Conservation (phyloP, 1,284 basidiomycete genomes). For the Exobasidium cylindrosporum region DNA sequence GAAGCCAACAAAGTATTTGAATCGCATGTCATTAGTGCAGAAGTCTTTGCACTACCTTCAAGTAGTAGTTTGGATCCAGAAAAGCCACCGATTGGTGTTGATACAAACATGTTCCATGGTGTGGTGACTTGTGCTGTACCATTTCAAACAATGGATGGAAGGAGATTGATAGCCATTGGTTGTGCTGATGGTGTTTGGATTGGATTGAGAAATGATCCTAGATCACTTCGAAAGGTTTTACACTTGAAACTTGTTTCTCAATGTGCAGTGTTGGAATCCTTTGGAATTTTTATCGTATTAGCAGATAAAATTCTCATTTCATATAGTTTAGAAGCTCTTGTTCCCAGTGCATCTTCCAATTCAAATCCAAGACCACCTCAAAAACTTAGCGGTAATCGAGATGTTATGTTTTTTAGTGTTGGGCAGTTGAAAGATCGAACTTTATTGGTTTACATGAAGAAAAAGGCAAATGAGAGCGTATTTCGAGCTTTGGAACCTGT, state of each 20-base stretch:
- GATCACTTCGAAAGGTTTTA: slow-evolving; percentile 80
- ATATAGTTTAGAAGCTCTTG: slow-evolving; percentile 91
- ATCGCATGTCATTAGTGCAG: slow-evolving; percentile 48
- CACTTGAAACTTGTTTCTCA: slow-evolving; percentile 87
- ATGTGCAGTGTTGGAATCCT: slow-evolving; percentile 89
- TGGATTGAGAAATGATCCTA: slow-evolving; percentile 80
- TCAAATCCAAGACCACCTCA: slow-evolving; percentile 63
- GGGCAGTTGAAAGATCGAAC: slow-evolving; percentile 80
- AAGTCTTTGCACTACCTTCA: slow-evolving; percentile 49
- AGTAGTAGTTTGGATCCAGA: slow-evolving; percentile 30
- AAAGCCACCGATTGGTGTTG: slow-evolving; percentile 59
- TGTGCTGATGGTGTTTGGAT: slow-evolving; percentile 97
- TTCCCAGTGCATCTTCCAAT: slow-evolving; percentile 68
- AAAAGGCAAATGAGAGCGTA: slow-evolving; percentile 82
- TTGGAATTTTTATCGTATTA: slow-evolving; percentile 89
- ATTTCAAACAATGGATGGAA: slow-evolving; percentile 69
- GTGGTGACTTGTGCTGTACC: slow-evolving; percentile 90
- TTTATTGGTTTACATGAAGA: slow-evolving; percentile 91
- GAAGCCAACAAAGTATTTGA: slow-evolving; percentile 77
- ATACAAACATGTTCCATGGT: slow-evolving; percentile 75
- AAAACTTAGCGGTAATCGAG: slow-evolving; percentile 79
- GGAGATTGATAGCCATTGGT: slow-evolving; percentile 82
- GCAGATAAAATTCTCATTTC: slow-evolving; percentile 71
- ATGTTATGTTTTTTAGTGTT: slow-evolving; percentile 90
- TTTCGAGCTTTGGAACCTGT: slow-evolving; percentile 93